Evolutionary conservation across 176 grass and related monocot genomes (phyloP), one percentile per base, ranked within the genome.

Genomic region (Eremochloa ophiuroides): DNA sequence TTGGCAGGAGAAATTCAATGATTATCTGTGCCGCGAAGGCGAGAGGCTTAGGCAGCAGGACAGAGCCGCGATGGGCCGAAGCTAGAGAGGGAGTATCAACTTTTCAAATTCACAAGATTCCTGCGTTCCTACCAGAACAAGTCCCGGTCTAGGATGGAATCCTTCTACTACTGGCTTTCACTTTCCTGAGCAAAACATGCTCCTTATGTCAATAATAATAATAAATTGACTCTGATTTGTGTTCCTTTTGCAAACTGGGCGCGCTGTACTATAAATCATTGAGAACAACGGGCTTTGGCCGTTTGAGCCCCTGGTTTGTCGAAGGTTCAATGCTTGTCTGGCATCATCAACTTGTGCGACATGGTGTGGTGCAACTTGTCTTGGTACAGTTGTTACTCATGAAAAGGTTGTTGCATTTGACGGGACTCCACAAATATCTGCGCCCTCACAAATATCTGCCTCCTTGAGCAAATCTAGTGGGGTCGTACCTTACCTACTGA

Each of bases 31-130:
- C 60, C 71, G 81, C 1, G 91, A 90, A 74, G 91, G 91, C 0
- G 84, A 90, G 72, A 93, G 61, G 64, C 82, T 90, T 17, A 83
- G 85, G 78, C 85, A 90, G 39, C 72, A 93, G 71, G 87, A 90
- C 70, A 80, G 81, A 44, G 77, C 77, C 6, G 60, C 75, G 1
- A 85, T 90, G 41, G 66, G 51, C 61, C 70, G 84, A 38, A 71
- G 81, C 64, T 76, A 85, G 34, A 38, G 33, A 65, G 48, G 44
- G 39, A 51, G n/a, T 16, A 31, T 5, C 20, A 66, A 41, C 8
- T 55, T 55, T 23, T 23, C 20, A 20, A 51, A 55, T 23, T 9
- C 1, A 55, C 51, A 55, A 55, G 51, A 55, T 55, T 55, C 8
- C 8, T 22, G 50, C 20, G 7, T 55, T 18, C 48, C 18, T 53